Evolutionary conservation across 139 green algal species (phyloP).

Genomic region (Coccomyxa sp.): DNA sequence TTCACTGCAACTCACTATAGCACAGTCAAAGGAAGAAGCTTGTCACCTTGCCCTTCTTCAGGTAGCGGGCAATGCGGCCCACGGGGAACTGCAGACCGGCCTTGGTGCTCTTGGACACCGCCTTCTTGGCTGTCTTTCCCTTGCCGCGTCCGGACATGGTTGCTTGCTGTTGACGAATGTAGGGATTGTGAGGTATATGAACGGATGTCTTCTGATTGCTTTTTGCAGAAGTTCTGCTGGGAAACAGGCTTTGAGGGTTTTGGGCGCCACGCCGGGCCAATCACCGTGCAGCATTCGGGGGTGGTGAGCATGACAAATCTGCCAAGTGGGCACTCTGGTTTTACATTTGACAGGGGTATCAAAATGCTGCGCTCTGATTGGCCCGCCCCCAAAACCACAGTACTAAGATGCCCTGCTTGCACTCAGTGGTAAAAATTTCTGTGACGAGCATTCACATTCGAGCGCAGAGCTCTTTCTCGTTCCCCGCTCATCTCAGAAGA

Average conservation of each 20-base stretch:
- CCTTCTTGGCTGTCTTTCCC: constrained; percentile 71
- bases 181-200: neutral
- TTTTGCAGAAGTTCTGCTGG: neutral
- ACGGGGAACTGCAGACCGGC: constrained; percentile 88
- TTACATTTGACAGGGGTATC: no score
- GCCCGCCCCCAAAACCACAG: neutral
- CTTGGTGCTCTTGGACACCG: constrained; percentile 75
- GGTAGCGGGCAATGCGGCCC: constrained; percentile 74
- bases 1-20: no score
- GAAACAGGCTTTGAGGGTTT: neutral
- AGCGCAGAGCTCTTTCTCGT: no score
- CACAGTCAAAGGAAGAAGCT: no score
- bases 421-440: no score
- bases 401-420: neutral
- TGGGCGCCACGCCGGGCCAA: neutral
- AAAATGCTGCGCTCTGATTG: neutral
- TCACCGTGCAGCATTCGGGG: neutral
- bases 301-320: neutral
- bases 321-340: neutral
- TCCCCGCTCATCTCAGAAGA: no score
- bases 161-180: neutral
- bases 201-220: neutral
- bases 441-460: no score
- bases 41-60: constrained; percentile 73
- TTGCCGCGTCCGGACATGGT: constrained; percentile 76